Evolutionary conservation across 306 rosid species (phyloP).

Genomic region (Cucumis melo): DNA sequence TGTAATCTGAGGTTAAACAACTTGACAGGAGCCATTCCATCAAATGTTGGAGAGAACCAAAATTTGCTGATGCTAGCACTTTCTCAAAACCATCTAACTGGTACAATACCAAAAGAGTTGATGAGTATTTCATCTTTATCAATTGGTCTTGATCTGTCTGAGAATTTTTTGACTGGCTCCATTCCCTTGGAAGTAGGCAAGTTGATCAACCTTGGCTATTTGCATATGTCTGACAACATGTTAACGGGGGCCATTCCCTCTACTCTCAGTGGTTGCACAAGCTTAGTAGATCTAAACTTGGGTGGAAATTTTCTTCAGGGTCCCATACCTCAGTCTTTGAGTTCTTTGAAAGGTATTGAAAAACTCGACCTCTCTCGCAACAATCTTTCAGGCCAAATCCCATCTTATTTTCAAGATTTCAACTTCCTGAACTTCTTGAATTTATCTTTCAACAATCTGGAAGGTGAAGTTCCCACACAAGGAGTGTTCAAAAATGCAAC

Average conservation of each 20-base stretch:
- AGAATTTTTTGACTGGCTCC: conserved; percentile 10
- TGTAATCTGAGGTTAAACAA: background rate
- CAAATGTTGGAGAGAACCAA: background rate
- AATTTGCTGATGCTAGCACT: background rate
- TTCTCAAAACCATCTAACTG: conserved; percentile 8
- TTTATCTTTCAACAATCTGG: conserved; percentile 13
- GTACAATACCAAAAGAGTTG: conserved; percentile 8
- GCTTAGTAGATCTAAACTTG: background rate
- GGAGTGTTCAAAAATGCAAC: conserved; percentile 9
- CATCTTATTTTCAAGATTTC: background rate
- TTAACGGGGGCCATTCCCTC: conserved; percentile 11
- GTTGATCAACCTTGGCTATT: background rate
- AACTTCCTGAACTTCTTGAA: background rate
- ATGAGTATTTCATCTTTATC: background rate
- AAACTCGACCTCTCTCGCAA: conserved; percentile 14
- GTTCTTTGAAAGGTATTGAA: conserved; percentile 2
- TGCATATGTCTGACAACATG: conserved; percentile 11
- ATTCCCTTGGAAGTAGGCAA: conserved; percentile 6
- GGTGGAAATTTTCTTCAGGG: conserved; percentile 9
- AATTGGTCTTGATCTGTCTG: background rate
- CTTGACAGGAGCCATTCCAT: conserved; percentile 10
- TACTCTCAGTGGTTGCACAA: background rate
- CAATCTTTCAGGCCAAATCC: conserved; percentile 9
- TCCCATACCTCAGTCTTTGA: conserved; percentile 4
- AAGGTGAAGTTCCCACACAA: conserved; percentile 9